These are phyloP conservation scores for Monosporozyma unispora DNA, from an alignment of 805 yeast genomes.

Conservation along the genomic window DNA sequence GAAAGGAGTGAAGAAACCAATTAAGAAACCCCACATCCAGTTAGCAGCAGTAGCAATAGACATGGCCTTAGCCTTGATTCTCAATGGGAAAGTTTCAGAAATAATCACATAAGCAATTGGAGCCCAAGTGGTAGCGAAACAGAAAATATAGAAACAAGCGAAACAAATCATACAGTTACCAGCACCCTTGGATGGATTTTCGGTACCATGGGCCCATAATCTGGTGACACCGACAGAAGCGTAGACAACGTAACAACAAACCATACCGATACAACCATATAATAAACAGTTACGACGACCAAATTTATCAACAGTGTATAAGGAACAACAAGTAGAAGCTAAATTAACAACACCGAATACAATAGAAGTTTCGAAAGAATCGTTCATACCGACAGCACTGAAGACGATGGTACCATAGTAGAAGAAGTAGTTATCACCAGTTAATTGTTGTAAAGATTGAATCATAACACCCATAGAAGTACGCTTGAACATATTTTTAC, in stretches of 20 bases:
- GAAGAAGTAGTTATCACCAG: constrained; percentile 63
- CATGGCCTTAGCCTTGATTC: constrained; percentile 54
- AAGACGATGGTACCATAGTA: constrained; percentile 59
- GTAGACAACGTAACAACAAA: constrained; percentile 40
- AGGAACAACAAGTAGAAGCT: constrained; percentile 45
- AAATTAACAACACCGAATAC: constrained; percentile 56
- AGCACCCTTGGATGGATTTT: constrained; percentile 37
- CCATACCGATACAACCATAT: constrained; percentile 44
- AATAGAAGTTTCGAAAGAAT: constrained; percentile 53
- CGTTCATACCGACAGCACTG: constrained; percentile 51
- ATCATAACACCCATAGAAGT: constrained; percentile 46
- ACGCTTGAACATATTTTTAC: constrained; percentile 46
- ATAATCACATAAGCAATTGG: constrained; percentile 60
- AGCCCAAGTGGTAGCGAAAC: constrained; percentile 74
- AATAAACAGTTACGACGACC: constrained; percentile 46
- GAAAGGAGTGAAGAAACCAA: constrained; percentile 68
- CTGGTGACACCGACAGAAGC: constrained; percentile 57
- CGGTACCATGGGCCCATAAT: constrained; percentile 33
- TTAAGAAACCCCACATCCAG: constrained; percentile 62
- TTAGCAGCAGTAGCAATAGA: constrained; percentile 57
- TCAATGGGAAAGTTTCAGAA: constrained; percentile 64
- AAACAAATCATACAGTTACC: constrained; percentile 68
- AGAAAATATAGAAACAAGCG: constrained; percentile 64
- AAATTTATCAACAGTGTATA: constrained; percentile 45
- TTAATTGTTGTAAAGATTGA: constrained; percentile 62